Base-by-base conservation (phyloP, 345 rosid genomes). In the Lumnitzera littorea region DNA sequence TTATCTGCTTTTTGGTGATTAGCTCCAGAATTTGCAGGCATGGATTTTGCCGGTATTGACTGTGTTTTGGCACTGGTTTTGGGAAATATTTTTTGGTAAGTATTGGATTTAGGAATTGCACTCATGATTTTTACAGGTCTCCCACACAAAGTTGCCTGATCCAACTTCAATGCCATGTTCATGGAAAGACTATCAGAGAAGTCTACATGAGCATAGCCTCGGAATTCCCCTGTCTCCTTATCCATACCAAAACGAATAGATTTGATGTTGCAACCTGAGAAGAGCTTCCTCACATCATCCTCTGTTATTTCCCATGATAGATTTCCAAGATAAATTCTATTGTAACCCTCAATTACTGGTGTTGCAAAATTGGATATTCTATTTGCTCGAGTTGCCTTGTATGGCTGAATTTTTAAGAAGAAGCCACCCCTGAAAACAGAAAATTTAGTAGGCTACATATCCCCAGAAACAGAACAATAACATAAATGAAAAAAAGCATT, bases 161-260 rank as follows among this genome's bases (percentile, higher is more conserved):
- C 89, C 76, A 90, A 77, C 84, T 86, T 88, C 12, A 94, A 72
- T 41, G 99, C 95, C 83, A 81, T 77, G 1, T 70, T 69, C 60
- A 83, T 67, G 10, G 85, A 87, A 16, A 72, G 67, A 50, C 83
- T 80, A 63, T 88, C 87, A 12, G 83, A 71, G 71, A 90, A 94
- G 70, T 88, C 92, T 49, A 90, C 84, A 64, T 90, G 99, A 24
- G 89, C 97, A 47, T 83, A 90, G 46, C 99, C 99, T 61, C 74
- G 78, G 75, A 90, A 88, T 54, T 86, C 92, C 62, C 83, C 89
- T 13, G 91, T 88, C 74, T 84, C 95, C 76, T 89, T 92, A 80
- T 85, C 72, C 70, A 36, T 73, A 24, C 96, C 99, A n/a, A 82
- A 76, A 20, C 97, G 90, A 41, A 94, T 59, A 6, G 91, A 81